These are phyloP conservation scores for Sicyos baderoa DNA, from an alignment of 306 rosid genomes.

Conservation along the genomic window DNA sequence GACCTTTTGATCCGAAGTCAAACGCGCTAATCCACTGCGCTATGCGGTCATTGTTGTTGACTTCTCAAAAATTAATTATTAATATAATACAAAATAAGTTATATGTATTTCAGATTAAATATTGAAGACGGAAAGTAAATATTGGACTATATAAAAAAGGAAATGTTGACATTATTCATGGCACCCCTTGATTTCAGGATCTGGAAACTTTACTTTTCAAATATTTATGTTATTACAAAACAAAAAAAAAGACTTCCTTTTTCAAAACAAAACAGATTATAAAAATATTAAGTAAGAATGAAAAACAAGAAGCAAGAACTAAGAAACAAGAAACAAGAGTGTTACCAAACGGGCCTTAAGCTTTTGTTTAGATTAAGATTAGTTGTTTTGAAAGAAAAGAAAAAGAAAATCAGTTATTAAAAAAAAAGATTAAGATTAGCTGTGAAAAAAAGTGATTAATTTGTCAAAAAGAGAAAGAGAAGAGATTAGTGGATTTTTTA, in stretches of 20 bases:
- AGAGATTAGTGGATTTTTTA: slow-evolving; percentile 2
- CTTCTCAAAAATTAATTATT: too few relatives aligned
- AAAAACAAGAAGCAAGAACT: too few relatives aligned
- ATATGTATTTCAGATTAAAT: background rate
- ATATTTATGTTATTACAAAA: background rate
- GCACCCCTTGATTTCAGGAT: slow-evolving; percentile 12
- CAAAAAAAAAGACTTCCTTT: background rate
- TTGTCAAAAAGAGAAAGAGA: background rate
- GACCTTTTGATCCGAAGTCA: too few relatives aligned
- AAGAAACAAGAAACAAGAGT: too few relatives aligned
- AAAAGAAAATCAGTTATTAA: too few relatives aligned
- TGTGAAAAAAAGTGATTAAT: too few relatives aligned
- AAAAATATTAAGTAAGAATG: too few relatives aligned
- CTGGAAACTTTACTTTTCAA: background rate
- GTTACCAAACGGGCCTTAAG: too few relatives aligned
- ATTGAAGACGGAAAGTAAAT: slow-evolving; percentile 7
- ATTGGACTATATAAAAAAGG: background rate
- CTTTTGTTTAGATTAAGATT: background rate
- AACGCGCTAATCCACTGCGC: slow-evolving; percentile 31
- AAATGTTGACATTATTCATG: background rate
- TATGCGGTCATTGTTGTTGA: slow-evolving; percentile 15
- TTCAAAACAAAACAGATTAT: too few relatives aligned
- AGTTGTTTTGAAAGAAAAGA: too few relatives aligned
- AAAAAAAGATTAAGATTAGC: too few relatives aligned
- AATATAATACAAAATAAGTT: too few relatives aligned